Percentiles rank a stretch among this genome's conserved stretches.
phyloP scores from a whole-genome alignment of 495 filamentous ascomycete species.

The Penicillium malachiteum region DNA sequence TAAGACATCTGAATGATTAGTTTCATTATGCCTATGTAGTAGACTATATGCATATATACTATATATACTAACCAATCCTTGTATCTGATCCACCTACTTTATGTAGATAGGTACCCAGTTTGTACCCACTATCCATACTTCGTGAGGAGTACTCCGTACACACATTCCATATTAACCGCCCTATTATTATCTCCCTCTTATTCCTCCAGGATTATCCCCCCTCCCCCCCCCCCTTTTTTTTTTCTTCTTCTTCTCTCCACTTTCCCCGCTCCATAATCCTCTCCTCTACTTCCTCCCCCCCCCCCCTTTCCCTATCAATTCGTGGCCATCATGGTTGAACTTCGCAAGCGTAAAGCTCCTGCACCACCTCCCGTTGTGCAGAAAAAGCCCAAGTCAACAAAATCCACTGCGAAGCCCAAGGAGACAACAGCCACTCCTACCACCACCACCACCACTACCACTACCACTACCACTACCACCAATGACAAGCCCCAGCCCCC shows the following conservation, averaged over 20 bases:
- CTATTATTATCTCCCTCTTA: background rate
- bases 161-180: background rate
- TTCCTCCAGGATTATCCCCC: background rate
- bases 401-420: conserved; percentile 1
- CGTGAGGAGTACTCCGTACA: no score
- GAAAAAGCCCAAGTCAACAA: conserved; percentile 40
- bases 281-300: background rate
- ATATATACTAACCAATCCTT: no score
- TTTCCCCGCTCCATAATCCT: background rate
- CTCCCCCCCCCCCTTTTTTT: background rate
- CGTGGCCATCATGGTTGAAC: conserved; percentile 53
- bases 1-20: no score
- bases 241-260: background rate
- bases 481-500: conserved; percentile 23
- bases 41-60: no score
- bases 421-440: conserved; percentile 48
- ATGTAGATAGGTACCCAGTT: no score
- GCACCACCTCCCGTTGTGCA: conserved; percentile 51
- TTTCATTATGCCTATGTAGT: no score
- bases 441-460: conserved; percentile 49
- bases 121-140: background rate
- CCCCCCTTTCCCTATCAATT: background rate
- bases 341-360: conserved; percentile 74
- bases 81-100: no score
- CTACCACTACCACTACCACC: conserved; percentile 48